phyloP scores from a whole-genome alignment of 2,329 filamentous ascomycete species.

The Aspergillus novofumigatus region DNA sequence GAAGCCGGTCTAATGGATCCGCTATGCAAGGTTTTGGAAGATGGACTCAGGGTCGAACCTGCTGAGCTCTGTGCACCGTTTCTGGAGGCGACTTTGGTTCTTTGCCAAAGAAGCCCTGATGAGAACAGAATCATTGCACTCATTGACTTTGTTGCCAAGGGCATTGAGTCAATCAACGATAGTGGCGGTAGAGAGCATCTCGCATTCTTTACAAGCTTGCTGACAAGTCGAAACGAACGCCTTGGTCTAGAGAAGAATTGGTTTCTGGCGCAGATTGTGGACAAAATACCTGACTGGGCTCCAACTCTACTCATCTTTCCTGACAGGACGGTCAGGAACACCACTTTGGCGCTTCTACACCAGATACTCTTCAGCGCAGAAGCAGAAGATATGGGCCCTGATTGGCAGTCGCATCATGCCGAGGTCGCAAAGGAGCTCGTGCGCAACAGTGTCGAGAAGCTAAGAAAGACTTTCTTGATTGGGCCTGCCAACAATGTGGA shows the following conservation, averaged over 20 bases:
- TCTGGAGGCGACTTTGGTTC: conserved; percentile 54
- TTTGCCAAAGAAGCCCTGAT: conserved; percentile 43
- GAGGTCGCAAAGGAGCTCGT: conserved; percentile 31
- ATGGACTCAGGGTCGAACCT: conserved; percentile 51
- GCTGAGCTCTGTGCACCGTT: conserved; percentile 50
- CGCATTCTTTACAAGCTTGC: conserved; percentile 51
- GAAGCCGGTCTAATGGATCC: conserved; percentile 46
- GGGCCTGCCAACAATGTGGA: conserved; percentile 28
- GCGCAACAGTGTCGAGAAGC: conserved; percentile 28
- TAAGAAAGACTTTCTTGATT: conserved; percentile 30
- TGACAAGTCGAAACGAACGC: conserved; percentile 39
- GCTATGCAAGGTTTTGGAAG: conserved; percentile 52
- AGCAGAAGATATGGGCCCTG: conserved; percentile 24
- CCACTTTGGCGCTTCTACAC: conserved; percentile 43
- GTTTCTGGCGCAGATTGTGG: conserved; percentile 35
- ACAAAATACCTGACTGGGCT: conserved; percentile 47
- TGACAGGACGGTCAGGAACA: conserved; percentile 43
- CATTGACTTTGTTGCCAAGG: conserved; percentile 41
- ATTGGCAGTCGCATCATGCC: conserved; percentile 23
- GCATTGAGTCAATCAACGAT: conserved; percentile 46
- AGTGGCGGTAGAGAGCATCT: conserved; percentile 48
- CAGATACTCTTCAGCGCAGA: conserved; percentile 40
- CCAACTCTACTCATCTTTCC: conserved; percentile 51
- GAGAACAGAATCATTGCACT: conserved; percentile 35
- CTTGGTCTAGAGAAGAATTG: conserved; percentile 30